Evolutionary conservation across 2,329 filamentous ascomycete genomes (phyloP).

Genomic region (Talaromyces verruculosus): DNA sequence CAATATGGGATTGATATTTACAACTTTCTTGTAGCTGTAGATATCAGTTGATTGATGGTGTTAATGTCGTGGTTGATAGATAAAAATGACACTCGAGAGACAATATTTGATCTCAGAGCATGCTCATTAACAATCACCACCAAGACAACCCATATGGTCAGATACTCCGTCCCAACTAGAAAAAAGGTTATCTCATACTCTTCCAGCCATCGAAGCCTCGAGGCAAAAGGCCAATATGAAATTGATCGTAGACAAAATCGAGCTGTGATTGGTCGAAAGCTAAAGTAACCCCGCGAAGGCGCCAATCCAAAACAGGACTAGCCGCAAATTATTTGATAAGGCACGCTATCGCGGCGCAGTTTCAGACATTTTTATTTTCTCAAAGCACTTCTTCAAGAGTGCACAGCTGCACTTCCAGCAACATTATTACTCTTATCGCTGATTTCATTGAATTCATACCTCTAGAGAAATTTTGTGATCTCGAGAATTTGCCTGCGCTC

Average conservation of each 20-base stretch:
- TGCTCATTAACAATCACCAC: background rate
- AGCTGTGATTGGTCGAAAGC: background rate
- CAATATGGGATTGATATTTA: background rate
- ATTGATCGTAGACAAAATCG: background rate
- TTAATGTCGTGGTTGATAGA: background rate
- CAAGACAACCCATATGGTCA: background rate
- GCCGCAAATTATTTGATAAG: constrained; percentile 10
- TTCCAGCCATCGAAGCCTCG: background rate
- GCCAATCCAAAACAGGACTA: constrained; percentile 1
- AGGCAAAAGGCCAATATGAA: background rate
- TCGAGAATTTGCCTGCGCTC: background rate
- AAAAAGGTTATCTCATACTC: background rate
- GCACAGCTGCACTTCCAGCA: background rate
- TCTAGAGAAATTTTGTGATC: background rate
- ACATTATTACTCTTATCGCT: background rate
- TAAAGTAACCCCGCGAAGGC: background rate
- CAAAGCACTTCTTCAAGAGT: background rate
- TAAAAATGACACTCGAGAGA: background rate
- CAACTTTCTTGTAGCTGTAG: background rate
- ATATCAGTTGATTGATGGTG: background rate
- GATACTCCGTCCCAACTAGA: background rate
- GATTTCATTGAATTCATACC: background rate
- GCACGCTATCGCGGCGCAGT: constrained; percentile 11
- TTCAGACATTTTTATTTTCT: constrained; percentile 13
- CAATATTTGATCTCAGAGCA: background rate